Conservation (phyloP, 441 rosid species). For the Euphorbia schlechtendalii region DNA sequence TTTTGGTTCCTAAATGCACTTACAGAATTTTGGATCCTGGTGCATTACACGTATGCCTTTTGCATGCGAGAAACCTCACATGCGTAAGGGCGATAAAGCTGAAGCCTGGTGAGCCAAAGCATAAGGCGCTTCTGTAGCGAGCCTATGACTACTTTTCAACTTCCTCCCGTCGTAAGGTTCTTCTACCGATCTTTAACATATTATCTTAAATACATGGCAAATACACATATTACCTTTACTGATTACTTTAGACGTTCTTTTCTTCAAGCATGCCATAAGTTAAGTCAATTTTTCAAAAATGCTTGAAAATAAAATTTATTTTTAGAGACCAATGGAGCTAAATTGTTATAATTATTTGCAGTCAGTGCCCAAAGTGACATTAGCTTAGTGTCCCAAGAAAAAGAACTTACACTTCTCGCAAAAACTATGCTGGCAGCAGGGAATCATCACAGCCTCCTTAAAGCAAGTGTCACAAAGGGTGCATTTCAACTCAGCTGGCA, state of each 20-base stretch:
- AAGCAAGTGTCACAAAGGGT: constrained; percentile 34
- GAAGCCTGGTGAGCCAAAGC: too few relatives aligned
- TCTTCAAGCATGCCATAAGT: not conserved
- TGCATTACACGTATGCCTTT: too few relatives aligned
- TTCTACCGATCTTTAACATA: not conserved
- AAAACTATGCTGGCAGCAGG: constrained; percentile 57
- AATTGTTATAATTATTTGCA: not conserved
- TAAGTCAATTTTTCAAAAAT: too few relatives aligned
- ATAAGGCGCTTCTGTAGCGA: too few relatives aligned
- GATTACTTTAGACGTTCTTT: not conserved
- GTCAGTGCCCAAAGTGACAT: not conserved
- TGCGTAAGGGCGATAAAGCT: too few relatives aligned
- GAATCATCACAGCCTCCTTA: constrained; percentile 54
- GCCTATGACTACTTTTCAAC: not conserved
- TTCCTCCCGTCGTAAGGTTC: not conserved
- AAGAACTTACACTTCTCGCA: constrained; percentile 43
- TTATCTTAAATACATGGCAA: not conserved
- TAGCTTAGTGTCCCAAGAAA: not conserved
- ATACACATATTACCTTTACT: not conserved
- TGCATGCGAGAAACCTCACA: too few relatives aligned
- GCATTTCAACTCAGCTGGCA: constrained; percentile 43
- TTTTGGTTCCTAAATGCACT: too few relatives aligned
- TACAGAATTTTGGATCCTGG: too few relatives aligned
- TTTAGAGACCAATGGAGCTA: not conserved
- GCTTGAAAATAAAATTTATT: not conserved